Conservation (phyloP, 1,139 yeast genomes). For the Yamadazyma epiphylla region DNA sequence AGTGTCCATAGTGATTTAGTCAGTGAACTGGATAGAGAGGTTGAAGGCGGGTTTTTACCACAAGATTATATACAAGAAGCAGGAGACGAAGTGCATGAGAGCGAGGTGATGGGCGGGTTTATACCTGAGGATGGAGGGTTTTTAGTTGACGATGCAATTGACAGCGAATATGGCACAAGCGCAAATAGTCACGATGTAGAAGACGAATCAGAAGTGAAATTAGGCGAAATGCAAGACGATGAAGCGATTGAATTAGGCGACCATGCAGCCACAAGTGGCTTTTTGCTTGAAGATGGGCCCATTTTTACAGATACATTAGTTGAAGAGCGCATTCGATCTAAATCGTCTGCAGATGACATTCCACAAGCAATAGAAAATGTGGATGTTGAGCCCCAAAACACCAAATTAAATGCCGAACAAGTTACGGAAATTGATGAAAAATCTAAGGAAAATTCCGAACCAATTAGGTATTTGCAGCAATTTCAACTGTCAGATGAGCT, state of each 20-base stretch:
- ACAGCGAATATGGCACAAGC: neutral
- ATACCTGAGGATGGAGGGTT: conserved; percentile 3
- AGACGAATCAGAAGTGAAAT: neutral
- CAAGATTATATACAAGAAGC: conserved; percentile 1
- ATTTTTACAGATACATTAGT: neutral
- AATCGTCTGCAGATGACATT: neutral
- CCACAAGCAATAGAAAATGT: neutral
- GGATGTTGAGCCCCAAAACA: neutral
- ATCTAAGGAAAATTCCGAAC: neutral
- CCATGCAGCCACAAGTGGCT: no score
- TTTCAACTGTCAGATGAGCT: neutral
- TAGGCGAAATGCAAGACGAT: conserved; percentile 1
- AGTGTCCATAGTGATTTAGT: no score
- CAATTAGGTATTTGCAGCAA: neutral
- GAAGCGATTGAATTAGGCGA: no score
- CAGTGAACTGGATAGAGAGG: no score
- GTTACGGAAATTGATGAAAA: no score
- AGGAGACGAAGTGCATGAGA: no score
- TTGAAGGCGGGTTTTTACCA: conserved; percentile 2
- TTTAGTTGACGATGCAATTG: conserved; percentile 1
- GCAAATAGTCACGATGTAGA: neutral
- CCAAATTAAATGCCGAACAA: no score
- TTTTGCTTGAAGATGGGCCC: conserved; percentile 13
- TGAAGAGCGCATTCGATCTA: no score
- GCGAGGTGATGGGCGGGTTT: no score